Conservation (phyloP, 1,284 basidiomycete genomes). For the Apiotrichum montevideense region DNA sequence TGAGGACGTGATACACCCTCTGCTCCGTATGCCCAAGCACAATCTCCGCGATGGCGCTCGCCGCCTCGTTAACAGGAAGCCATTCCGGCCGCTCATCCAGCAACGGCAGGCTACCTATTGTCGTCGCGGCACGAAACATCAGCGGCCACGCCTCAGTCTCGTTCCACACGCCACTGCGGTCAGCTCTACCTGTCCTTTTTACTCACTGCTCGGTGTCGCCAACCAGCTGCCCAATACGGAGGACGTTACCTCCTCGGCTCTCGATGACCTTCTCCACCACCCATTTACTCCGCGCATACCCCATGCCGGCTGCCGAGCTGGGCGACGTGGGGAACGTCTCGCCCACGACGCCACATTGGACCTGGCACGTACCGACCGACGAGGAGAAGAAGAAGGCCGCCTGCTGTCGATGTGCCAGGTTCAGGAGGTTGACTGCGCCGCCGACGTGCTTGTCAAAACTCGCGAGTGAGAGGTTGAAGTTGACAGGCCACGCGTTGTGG, state of each 20-base stretch:
- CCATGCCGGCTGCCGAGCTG: conserved; percentile 40
- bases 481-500: conserved; percentile 48
- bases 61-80: conserved; percentile 58
- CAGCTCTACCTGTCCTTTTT: conserved; percentile 53
- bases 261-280: conserved; percentile 56
- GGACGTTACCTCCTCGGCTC: conserved; percentile 42
- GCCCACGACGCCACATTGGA: conserved; percentile 16
- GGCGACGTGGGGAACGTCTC: conserved; percentile 22
- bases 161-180: conserved; percentile 55
- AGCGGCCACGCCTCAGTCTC: conserved; percentile 54
- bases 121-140: conserved; percentile 48
- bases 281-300: conserved; percentile 60
- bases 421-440: conserved; percentile 54
- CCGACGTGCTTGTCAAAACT: conserved; percentile 54
- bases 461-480: conserved; percentile 43
- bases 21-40: not conserved
- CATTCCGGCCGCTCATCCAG: conserved; percentile 52
- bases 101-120: conserved; percentile 50
- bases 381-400: conserved; percentile 55
- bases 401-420: conserved; percentile 39
- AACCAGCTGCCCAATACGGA: conserved; percentile 51
- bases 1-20: conserved; percentile 61
- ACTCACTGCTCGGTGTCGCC: conserved; percentile 56
- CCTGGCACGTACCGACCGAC: conserved; percentile 48
- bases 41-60: conserved; percentile 52